Percentiles rank a stretch among this genome's conserved stretches.
Evolutionary conservation across 495 filamentous ascomycete species (phyloP).

Genomic region (Hyaloscypha variabilis): DNA sequence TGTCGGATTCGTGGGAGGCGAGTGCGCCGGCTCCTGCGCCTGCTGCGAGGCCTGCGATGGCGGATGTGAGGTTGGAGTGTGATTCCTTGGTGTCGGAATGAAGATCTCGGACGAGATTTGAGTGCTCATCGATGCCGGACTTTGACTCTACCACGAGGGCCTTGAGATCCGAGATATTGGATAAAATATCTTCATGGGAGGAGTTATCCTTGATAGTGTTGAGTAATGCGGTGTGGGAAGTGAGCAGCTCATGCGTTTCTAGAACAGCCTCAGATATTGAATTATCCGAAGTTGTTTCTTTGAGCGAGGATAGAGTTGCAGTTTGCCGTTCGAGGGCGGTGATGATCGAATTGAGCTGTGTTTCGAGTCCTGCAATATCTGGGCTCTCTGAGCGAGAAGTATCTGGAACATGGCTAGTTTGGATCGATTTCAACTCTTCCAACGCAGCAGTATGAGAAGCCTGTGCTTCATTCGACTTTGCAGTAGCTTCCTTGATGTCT

Average conservation of each 20-base stretch:
- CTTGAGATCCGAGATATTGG: conserved; percentile 25
- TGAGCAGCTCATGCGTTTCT: conserved; percentile 14
- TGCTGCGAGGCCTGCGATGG: conserved; percentile 20
- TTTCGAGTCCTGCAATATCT: conserved; percentile 23
- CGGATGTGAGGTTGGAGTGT: conserved; percentile 16
- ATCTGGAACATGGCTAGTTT: neutral
- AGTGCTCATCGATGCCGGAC: conserved; percentile 23
- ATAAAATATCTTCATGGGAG: conserved; percentile 24
- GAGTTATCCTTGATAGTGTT: conserved; percentile 15
- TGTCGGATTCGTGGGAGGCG: conserved; percentile 3
- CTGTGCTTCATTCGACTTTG: conserved; percentile 20
- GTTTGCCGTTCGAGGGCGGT: conserved; percentile 23
- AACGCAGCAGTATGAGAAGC: conserved; percentile 10
- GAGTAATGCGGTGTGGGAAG: conserved; percentile 22
- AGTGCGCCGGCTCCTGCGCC: conserved; percentile 14
- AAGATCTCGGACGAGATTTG: conserved; percentile 23
- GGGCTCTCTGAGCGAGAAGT: conserved; percentile 1
- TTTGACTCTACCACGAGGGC: conserved; percentile 24
- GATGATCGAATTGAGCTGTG: conserved; percentile 24
- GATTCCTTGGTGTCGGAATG: conserved; percentile 19
- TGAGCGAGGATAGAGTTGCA: conserved; percentile 20
- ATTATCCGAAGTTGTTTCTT: conserved; percentile 7
- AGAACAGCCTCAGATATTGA: conserved; percentile 19
- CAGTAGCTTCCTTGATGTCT: conserved; percentile 21
- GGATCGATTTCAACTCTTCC: conserved; percentile 8